Conservation (phyloP, 1,139 yeast species). For the Candida labiduridarum region DNA sequence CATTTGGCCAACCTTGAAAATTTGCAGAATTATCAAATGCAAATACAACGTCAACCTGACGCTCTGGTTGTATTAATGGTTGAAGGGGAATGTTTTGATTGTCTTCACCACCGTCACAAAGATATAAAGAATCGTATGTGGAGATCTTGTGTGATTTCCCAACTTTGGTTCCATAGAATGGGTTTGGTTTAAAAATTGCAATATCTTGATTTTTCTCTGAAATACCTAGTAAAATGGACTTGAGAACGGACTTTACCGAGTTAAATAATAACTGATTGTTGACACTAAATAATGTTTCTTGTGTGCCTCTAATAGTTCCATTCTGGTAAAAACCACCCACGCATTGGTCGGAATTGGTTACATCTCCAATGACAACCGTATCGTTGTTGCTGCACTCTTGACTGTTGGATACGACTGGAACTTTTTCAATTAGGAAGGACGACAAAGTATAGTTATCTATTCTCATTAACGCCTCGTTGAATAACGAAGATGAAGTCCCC, state of each 20-base stretch:
- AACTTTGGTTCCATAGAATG: constrained; percentile 28
- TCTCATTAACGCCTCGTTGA: constrained; percentile 35
- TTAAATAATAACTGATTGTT: constrained; percentile 34
- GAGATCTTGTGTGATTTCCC: constrained; percentile 23
- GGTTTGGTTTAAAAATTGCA: constrained; percentile 44
- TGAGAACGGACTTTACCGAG: constrained; percentile 25
- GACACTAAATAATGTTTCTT: constrained; percentile 30
- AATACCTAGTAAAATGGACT: constrained; percentile 25
- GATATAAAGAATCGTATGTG: constrained; percentile 47
- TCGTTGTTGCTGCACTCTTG: constrained; percentile 2
- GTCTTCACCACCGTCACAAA: constrained; percentile 92
- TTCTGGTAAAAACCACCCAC: constrained; percentile 7
- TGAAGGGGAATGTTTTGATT: constrained; percentile 74
- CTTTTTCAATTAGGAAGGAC: constrained; percentile 1
- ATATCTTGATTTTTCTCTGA: constrained; percentile 35
- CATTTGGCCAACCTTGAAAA: constrained; percentile 75
- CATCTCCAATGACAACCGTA: constrained; percentile 2
- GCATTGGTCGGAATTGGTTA: background rate
- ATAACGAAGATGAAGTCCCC: constrained; percentile 70
- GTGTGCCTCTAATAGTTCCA: constrained; percentile 19
- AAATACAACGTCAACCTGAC: constrained; percentile 74
- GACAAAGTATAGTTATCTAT: constrained; percentile 19
- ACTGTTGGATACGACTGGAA: background rate
- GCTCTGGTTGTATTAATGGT: constrained; percentile 71
- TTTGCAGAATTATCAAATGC: constrained; percentile 90